Base-by-base conservation (phyloP, 352 stramenopile species). In the Globisporangium parvum region DNA sequence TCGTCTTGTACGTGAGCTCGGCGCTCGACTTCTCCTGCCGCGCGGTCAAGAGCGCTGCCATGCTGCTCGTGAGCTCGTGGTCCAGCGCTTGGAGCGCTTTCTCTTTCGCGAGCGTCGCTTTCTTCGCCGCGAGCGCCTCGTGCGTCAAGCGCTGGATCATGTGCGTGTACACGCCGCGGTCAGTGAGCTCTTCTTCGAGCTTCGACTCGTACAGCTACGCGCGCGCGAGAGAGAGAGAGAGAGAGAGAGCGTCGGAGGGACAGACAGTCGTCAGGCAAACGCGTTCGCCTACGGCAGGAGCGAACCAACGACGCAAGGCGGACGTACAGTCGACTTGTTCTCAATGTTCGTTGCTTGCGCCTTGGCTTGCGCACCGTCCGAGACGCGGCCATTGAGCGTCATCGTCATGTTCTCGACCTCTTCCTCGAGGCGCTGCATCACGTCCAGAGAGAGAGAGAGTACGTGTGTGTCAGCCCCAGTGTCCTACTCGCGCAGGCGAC, bases 181-280 rank as follows among this genome's bases (percentile, higher is more conserved):
- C 82, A 0, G 66, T 69, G 15, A 88, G 52, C 54, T 92, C 82
- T 49, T 90, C 82, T 5, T 88, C 82, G 6, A 92, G 60, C 44
- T 90, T 90, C 24, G 81, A 80, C 28, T 92, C 77, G 56, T 89
- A 90, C 9, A 87, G 71, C 76, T 91, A 55, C n/a, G n/a, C n/a
- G n/a, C n/a, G n/a, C n/a, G n/a, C n/a, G n/a, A n/a, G n/a, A n/a
- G n/a, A n/a, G n/a, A n/a, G n/a, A n/a, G n/a, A n/a, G n/a, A n/a
- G n/a, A n/a, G n/a, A n/a, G n/a, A n/a, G n/a, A n/a, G n/a, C n/a
- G n/a, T n/a, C n/a, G n/a, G n/a, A n/a, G n/a, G n/a, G n/a, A n/a
- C n/a, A n/a, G n/a, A 21, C 1, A 15, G 50, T 12, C 10, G 20
- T 18, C 12, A 26, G 24, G 33, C 0, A 28, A 49, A 2, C 0